Evolutionary conservation across 78 protist genomes (phyloP), one percentile per base, ranked within the genome.

Genomic region (Emiliania huxleyi): DNA sequence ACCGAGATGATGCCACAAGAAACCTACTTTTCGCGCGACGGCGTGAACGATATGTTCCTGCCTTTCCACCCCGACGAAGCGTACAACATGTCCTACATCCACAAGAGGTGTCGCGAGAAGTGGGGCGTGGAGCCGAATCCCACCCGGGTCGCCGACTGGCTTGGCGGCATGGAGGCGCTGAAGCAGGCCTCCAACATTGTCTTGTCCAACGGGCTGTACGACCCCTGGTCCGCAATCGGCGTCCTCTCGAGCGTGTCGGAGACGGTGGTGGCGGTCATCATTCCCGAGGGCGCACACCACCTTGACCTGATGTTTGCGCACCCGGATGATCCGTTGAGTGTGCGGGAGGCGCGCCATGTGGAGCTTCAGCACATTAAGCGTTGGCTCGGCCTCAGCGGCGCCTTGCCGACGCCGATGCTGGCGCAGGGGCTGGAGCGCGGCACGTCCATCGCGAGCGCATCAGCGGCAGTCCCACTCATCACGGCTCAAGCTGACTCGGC

Each of bases 241-340:
- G 40, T 33, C 43, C n/a, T 8, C 71, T 21, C 43, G 5, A 56
- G 71, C 29, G 35, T 3, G 11, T 12, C 6, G 33, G 71, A 25
- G 33, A 21, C 52, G 21, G 29, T n/a, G 90, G 1, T 25, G 8
- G 56, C 40, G 46, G 26, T 89, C 35, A 26, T 89, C 12, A 23
- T 89, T 22, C 55, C 37, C 46, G 22, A 8, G 21, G 92, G 92
- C 23, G 92, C 92, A 29, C 92, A 90, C 29, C 92, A 90, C 25
- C 42, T 90, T 1, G 92, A 90, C 62, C 79, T 90, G 40, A 71
- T 44, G 56, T 46, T 48, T 45, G 2, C 79, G 38, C 22, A 46
- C 85, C 44, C 73, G 18, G 40, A 5, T 1, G 49, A 90, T 69
- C 92, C 92, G 49, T 46, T 56, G 5, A 3, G 46, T 23, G 44